Base-by-base conservation (phyloP, 2,329 filamentous ascomycete genomes). In the Teratosphaeria viscida region DNA sequence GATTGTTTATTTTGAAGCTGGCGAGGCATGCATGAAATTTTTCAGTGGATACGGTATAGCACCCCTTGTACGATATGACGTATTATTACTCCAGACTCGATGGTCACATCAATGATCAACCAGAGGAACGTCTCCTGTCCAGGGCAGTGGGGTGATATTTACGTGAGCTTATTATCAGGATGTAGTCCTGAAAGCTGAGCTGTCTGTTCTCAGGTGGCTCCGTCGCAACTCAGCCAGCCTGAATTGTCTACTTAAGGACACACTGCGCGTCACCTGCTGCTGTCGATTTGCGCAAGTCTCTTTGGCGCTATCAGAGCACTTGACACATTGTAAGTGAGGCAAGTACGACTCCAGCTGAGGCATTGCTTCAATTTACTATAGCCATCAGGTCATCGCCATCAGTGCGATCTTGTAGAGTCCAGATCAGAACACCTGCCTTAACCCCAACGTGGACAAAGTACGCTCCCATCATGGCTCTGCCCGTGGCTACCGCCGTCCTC, bases 11-110 rank as follows among this genome's bases (percentile, higher is more conserved):
- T 26, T 49, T 19, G 16, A 49, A 49, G 43, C 8, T 19, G 19
- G 19, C 43, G 43, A 43, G 37, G 16, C 43, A 19, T 23, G 43
- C 43, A 49, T 49, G 43, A n/a, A 19, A 26, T 49, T 10, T 8
- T 54, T 43, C 37, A 32, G 53, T 54, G 53, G 53, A 54, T 54
- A 54, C 19, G 53, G 27, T 54, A 54, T 54, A 54, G 53, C 53
- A 32, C 34, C 29, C 29, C 34, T 32, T 54, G 53, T 54, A 54
- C 53, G 53, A 54, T 54, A 54, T 32, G 53, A 34, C n/a, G 8
- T 16, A 43, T n/a, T 43, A 49, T 19, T 49, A 49, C n/a, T 49
- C 16, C 43, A 19, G 19, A 6, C n/a, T 19, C n/a, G 19, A 49
- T 19, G 19, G 43, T n/a, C 29, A 32, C 29, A 32, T 23, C 23